These are phyloP conservation scores for Reutealis trisperma DNA, from an alignment of 345 rosid species.

Conservation along the genomic window DNA sequence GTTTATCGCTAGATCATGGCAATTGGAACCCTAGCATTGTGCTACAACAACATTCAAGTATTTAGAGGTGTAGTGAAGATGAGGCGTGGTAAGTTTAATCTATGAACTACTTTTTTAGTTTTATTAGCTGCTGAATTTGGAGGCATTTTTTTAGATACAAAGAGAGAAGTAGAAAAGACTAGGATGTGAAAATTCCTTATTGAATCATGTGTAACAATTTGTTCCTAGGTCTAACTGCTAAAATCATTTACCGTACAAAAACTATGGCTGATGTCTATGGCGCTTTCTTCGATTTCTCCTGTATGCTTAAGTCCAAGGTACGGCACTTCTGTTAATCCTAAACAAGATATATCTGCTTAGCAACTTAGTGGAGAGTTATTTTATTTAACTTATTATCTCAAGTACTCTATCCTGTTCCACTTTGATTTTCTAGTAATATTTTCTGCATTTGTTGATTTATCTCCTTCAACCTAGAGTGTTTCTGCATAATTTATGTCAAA, in stretches of 20 bases:
- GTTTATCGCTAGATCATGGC: slow-evolving; percentile 76
- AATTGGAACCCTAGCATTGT: slow-evolving; percentile 88
- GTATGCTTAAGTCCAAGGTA: slow-evolving; percentile 75
- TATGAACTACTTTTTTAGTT: background rate
- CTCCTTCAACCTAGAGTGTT: background rate
- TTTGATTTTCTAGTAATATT: background rate
- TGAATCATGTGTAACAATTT: slow-evolving; percentile 4
- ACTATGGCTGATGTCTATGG: slow-evolving; percentile 91
- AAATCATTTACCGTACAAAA: slow-evolving; percentile 73
- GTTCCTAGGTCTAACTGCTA: slow-evolving; percentile 84
- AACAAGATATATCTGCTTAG: background rate
- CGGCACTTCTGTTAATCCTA: background rate
- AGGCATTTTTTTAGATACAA: background rate
- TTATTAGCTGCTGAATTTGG: background rate
- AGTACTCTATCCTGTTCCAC: background rate
- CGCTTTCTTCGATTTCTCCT: slow-evolving; percentile 75
- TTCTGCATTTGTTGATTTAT: background rate
- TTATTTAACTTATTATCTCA: background rate
- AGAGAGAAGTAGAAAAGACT: background rate
- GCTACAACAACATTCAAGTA: slow-evolving; percentile 89
- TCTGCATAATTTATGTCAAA: background rate
- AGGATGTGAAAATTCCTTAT: background rate
- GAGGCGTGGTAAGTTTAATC: slow-evolving; percentile 81
- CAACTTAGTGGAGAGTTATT: background rate
- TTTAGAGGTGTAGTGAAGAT: slow-evolving; percentile 92